Base-by-base conservation (phyloP, 2,329 filamentous ascomycete species). In the Claviceps cyperi region DNA sequence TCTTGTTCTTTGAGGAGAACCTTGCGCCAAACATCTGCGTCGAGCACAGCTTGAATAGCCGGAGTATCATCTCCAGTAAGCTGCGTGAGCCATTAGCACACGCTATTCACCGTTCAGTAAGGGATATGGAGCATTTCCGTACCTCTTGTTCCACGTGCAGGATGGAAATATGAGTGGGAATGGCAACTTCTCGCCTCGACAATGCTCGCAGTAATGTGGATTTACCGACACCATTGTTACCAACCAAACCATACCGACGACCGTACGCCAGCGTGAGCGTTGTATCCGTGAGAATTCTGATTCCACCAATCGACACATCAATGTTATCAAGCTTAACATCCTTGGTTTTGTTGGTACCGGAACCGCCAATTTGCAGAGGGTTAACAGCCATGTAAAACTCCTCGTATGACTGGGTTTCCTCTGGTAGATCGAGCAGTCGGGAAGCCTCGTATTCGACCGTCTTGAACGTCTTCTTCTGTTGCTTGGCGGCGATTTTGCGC, bases 371-470 rank as follows among this genome's bases (percentile, higher is more conserved):
- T 64, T 97, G 91, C 55, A 98, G 77, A 53, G 92, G 92, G 67
- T 98, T 98, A 73, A 98, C 92, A 49, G 88, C 84, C 92, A 98
- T 97, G 78, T 94, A 98, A 71, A 98, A 97, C 66, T 98, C 92
- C 69, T 98, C 92, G 65, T 98, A 98, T 40, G 88, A 94, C 74
- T 95, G 84, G 13, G 90, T 74, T 60, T 83, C 79, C 60, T 91
- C 84, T 4, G 87, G 77, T 67, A 87, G 80, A 63, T 94, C 84
- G 57, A 98, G 80, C 57, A 98, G 74, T 57, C 82, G 83, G 13
- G 92, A 97, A 0, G 92, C 86, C 70, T 98, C 92, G 66, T 98
- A 98, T 69, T 96, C 87, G 58, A 98, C 92, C 50, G 84, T 95
- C 77, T 97, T 97, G 83, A 92, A 96, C 37, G 83, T 80, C 74